Base-by-base conservation (phyloP, 768 basidiomycete genomes). In the Boletales sp. region DNA sequence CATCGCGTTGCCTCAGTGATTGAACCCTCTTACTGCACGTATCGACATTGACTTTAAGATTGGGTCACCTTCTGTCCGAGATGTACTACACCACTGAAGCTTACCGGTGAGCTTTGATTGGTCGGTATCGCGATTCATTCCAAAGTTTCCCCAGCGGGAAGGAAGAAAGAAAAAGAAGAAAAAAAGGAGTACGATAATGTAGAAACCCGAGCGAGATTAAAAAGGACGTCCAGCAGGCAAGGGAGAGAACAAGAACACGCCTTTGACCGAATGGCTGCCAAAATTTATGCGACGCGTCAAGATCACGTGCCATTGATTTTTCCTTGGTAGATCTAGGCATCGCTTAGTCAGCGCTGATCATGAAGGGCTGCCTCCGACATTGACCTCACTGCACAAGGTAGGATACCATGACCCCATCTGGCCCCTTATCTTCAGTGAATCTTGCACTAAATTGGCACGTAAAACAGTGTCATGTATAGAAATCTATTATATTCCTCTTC, bases 401-500 rank as follows among this genome's bases (percentile, higher is more conserved):
- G 50, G 56, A 12, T 39, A 35, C 38, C 49, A 52, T 38, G 48
- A 18, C 30, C 14, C 8, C 36, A 39, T 39, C 52, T 28, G 10
- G 31, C 25, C 15, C 30, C 21, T 42, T 46, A 46, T 54, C 44
- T 40, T 40, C 28, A 33, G 49, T 36, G 36, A 33, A 40, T 37
- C 35, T 36, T 2, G 30, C 18, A 28, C 21, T 37, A n/a, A 37
- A 42, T 38, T 36, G 28, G 25, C 34, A 28, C 32, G 25, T 33
- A 46, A 28, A 37, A 48, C 4, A 3, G 28, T 28, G 37, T 11
- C 50, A 56, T 77, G 74, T 70, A 73, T 30, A 69, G 63, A 17
- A 75, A 76, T 40, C 72, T 76, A 4, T 62, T 73, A 74, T 45
- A 79, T 76, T 41, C 65, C 77, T 47, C 68, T 67, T 50, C 62